A percentile compares a stretch with the other conserved stretches of the same genome.
Evolutionary conservation across 306 rosid species (phyloP).

Genomic region (Casuarina equisetifolia): DNA sequence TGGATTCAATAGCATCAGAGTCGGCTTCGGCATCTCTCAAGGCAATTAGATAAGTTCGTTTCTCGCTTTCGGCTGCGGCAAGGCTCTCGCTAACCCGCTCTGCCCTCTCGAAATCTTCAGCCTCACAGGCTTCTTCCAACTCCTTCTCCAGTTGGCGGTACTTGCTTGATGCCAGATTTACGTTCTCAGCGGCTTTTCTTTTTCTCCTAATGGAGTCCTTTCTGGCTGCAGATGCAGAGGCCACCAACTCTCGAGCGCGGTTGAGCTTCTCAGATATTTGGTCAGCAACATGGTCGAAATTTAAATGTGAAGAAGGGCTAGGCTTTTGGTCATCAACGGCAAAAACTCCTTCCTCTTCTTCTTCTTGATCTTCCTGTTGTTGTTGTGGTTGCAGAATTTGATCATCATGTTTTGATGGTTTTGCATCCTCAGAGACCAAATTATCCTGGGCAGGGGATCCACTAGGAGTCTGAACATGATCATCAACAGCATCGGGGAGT

Average conservation of each 20-base stretch:
- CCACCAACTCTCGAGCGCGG: conserved; percentile 46
- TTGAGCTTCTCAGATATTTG: conserved; percentile 51
- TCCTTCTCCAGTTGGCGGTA: conserved; percentile 56
- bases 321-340: conserved; percentile 6
- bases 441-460: neutral
- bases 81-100: conserved; percentile 63
- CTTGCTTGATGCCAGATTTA: conserved; percentile 39
- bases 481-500: neutral
- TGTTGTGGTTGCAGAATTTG: neutral
- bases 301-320: conserved; percentile 32
- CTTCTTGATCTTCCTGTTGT: neutral
- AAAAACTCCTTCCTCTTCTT: neutral
- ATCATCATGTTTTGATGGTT: neutral
- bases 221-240: conserved; percentile 49
- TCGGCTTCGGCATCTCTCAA: conserved; percentile 55
- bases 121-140: conserved; percentile 77
- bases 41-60: conserved; percentile 35
- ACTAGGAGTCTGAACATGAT: neutral
- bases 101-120: conserved; percentile 79
- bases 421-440: neutral
- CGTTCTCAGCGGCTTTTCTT: conserved; percentile 47
- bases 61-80: conserved; percentile 60
- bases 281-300: conserved; percentile 38
- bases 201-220: conserved; percentile 60
- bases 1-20: conserved; percentile 50